Base-by-base conservation (phyloP, 2,329 filamentous ascomycete species). In the Mycosphaerella sp. region DNA sequence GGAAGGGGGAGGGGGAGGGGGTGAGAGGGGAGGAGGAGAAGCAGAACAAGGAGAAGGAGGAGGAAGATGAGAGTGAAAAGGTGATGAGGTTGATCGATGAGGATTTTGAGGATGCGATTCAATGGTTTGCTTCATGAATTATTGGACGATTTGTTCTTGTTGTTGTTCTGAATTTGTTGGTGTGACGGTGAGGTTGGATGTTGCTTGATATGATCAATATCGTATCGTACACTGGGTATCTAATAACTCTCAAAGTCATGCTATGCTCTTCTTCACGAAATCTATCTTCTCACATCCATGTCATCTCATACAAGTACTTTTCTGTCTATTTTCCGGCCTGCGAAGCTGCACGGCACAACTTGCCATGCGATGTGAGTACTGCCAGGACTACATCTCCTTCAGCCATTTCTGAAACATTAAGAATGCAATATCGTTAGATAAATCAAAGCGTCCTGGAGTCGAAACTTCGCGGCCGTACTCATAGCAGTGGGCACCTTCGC, bases 71-170 rank as follows among this genome's bases (percentile, higher is more conserved):
- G 31, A 59, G 54, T 1, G 42, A 58, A 51, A 50, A 54, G 26
- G 55, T 54, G 6, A 45, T 59, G 40, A 46, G 54, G 43, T 49
- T 48, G 40, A 53, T 63, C 17, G 60, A 63, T 58, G 57, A 23
- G 8, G 54, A 59, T 45, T 63, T 63, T 51, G 59, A 58, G 38
- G 55, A 57, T 8, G 55, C 57, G 1, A 47, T 63, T 14, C 56
- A 58, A 55, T 31, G 43, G n/a, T 63, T 61, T 53, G 57, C 52
- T 45, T 61, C 3, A 21, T 21, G 21, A 21, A 21, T 21, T 21
- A 47, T 36, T 47, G 45, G 8, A 5, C 3, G 3, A 21, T 21
- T 21, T 21, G 21, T 21, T 21, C 21, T 21, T 21, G 21, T 21
- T 21, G 21, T 21, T 21, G 21, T 21, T 21, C 2, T 21, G 21